Conservation (phyloP, 2,329 filamentous ascomycete species). For the Iodosphaeria phyllophila region DNA sequence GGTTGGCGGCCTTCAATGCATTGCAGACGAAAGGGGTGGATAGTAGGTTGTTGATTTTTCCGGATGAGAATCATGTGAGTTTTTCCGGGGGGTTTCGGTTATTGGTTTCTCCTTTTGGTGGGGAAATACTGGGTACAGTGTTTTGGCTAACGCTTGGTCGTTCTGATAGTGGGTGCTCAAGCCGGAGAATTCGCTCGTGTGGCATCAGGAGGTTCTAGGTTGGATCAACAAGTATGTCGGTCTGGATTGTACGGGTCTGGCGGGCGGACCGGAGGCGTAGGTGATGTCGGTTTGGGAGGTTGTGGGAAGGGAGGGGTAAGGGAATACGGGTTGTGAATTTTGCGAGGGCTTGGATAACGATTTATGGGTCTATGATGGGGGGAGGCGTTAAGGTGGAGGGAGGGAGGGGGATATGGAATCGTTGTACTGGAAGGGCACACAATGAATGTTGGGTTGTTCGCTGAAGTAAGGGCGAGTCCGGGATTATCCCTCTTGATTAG, state of each 20-base stretch:
- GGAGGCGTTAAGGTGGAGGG: no score
- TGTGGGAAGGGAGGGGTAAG: no score
- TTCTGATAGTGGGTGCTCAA: conserved; percentile 60
- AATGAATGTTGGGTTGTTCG: no score
- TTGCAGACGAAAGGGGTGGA: conserved; percentile 58
- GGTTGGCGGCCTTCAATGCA: conserved; percentile 70
- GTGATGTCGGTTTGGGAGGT: no score
- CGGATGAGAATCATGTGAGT: conserved; percentile 47
- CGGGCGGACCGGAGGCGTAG: conserved; percentile 6
- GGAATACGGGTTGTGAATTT: no score
- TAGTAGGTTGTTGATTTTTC: conserved; percentile 65
- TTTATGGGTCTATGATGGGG: no score
- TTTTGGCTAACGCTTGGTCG: conserved; percentile 1
- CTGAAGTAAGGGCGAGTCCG: no score
- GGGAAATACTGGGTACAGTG: conserved; percentile 11
- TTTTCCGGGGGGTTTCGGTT: no score
- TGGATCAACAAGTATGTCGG: conserved; percentile 53
- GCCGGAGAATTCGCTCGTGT: conserved; percentile 75
- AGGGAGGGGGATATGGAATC: no score
- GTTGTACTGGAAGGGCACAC: no score
- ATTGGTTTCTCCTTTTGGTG: conserved; percentile 27
- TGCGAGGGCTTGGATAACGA: no score
- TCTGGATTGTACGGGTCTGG: conserved; percentile 14
- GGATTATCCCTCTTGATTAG: no score
- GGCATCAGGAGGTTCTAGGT: conserved; percentile 70